Evolutionary conservation across 73 alveolate species (phyloP).

Genomic region (Paramecium biaurelia): DNA sequence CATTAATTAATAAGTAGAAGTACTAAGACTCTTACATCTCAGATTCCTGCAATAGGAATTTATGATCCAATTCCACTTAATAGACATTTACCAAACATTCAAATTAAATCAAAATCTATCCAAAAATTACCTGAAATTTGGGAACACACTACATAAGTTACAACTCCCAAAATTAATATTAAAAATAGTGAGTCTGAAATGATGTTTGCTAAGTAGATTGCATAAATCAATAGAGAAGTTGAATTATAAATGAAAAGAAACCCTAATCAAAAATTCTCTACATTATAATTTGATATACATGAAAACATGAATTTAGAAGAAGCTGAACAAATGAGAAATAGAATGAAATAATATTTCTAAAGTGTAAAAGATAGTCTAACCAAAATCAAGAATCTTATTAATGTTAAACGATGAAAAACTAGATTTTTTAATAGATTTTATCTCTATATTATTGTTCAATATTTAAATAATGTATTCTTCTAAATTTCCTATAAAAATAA

Average conservation of each 20-base stretch:
- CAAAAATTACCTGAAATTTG: background rate
- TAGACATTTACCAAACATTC: conserved; percentile 27
- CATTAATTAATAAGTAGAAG: conserved; percentile 4
- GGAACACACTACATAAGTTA: background rate
- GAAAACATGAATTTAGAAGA: conserved; percentile 16
- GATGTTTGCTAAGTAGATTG: conserved; percentile 22
- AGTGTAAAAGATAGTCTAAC: conserved; percentile 25
- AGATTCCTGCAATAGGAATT: conserved; percentile 32
- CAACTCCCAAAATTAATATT: background rate
- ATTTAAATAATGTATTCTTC: background rate
- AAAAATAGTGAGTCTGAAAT: conserved; percentile 3
- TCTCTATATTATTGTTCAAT: background rate
- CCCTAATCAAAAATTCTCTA: background rate
- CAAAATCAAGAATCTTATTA: conserved; percentile 6
- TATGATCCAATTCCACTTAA: background rate
- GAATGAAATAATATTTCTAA: conserved; percentile 33
- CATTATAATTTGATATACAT: background rate
- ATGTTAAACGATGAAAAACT: background rate
- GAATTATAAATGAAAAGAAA: conserved; percentile 25
- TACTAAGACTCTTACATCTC: background rate
- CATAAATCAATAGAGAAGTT: conserved; percentile 41
- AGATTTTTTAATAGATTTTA: background rate
- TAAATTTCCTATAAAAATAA: background rate
- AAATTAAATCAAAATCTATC: background rate
- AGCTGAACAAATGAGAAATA: conserved; percentile 37